Percentiles rank a stretch among this genome's conserved stretches.
These are phyloP conservation scores for Myriosclerotinia duriaeana DNA, from an alignment of 2,329 filamentous ascomycete genomes.

Conservation along the genomic window DNA sequence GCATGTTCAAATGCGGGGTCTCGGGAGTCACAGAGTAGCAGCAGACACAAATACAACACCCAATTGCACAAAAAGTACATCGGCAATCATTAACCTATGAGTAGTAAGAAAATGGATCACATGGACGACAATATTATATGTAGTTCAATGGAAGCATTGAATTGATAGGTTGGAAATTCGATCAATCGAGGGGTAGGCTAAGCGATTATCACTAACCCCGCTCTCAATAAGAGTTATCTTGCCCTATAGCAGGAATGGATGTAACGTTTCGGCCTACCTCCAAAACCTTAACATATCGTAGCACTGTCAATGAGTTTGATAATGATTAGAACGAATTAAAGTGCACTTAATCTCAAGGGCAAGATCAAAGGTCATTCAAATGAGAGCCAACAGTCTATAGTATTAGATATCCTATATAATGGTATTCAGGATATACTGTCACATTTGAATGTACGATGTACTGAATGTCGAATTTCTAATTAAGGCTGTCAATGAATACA, in stretches of 20 bases:
- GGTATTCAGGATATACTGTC: too few species aligned
- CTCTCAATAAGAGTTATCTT: not conserved
- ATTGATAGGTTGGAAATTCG: conserved; percentile 1
- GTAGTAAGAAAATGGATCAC: not conserved
- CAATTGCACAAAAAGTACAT: not conserved
- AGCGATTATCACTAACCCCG: conserved; percentile 13
- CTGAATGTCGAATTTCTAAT: too few species aligned
- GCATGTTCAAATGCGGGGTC: not conserved
- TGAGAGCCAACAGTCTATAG: too few species aligned
- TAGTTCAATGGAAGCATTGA: not conserved
- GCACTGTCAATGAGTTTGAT: not conserved
- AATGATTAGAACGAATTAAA: too few species aligned
- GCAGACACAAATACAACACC: not conserved
- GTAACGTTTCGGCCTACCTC: conserved; percentile 6
- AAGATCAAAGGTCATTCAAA: too few species aligned
- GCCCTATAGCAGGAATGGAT: conserved; percentile 2
- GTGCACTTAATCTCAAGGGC: too few species aligned
- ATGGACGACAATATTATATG: not conserved
- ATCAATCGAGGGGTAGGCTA: conserved; percentile 6
- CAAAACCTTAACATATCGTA: not conserved
- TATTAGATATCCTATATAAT: too few species aligned
- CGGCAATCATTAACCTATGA: not conserved
- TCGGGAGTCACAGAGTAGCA: not conserved
- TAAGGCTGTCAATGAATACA: too few species aligned
- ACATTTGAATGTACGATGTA: too few species aligned